Evolutionary conservation across 2,329 filamentous ascomycete genomes (phyloP).

Genomic region (Cytospora piceae): DNA sequence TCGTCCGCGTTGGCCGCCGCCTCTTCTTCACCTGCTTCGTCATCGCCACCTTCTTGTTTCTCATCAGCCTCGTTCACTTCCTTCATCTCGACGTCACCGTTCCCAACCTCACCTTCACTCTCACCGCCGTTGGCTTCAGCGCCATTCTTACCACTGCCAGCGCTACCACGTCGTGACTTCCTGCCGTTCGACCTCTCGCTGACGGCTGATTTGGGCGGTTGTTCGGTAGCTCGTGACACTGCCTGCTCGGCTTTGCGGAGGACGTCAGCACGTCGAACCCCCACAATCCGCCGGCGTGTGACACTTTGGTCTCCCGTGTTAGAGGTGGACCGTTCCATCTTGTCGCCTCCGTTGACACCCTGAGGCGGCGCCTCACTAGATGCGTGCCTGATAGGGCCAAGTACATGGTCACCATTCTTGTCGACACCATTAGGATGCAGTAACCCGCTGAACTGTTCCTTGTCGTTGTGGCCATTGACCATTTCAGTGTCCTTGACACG

Average conservation of each 20-base stretch:
- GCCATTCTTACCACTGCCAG: constrained; percentile 48
- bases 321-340: constrained; percentile 43
- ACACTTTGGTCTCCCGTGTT: constrained; percentile 41
- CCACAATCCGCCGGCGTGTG: constrained; percentile 46
- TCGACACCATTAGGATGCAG: constrained; percentile 33
- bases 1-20: constrained; percentile 34
- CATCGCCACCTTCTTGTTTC: constrained; percentile 28
- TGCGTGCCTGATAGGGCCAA: constrained; percentile 11
- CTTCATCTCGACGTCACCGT: constrained; percentile 51
- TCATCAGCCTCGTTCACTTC: constrained; percentile 37
- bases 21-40: constrained; percentile 31
- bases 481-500: constrained; percentile 44
- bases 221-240: constrained; percentile 54
- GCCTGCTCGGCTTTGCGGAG: constrained; percentile 65
- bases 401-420: constrained; percentile 15
- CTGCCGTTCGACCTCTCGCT: constrained; percentile 33
- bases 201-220: constrained; percentile 46
- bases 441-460: constrained; percentile 35
- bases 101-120: constrained; percentile 34
- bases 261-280: constrained; percentile 60
- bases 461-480: constrained; percentile 41
- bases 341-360: constrained; percentile 40
- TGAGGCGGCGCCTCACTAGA: constrained; percentile 27
- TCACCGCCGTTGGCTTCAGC: constrained; percentile 42
- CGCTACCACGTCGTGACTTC: constrained; percentile 56